Base-by-base conservation (phyloP, 2,329 filamentous ascomycete genomes). In the Fusarium veterinarium region DNA sequence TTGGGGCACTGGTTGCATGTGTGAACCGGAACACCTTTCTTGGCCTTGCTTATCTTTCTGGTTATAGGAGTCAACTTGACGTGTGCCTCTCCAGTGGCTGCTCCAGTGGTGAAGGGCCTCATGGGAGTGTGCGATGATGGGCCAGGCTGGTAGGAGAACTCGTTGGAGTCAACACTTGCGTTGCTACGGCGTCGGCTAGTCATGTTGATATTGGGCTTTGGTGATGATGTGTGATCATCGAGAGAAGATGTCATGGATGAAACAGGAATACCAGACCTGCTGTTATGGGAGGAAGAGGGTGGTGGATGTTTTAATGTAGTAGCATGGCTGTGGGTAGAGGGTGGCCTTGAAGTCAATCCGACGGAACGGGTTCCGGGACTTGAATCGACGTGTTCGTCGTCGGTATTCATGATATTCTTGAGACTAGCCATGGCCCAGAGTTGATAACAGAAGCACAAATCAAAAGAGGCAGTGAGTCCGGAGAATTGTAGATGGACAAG, bases 11-110 rank as follows among this genome's bases (percentile, higher is more conserved):
- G 80, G 10, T 89, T 84, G 71, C 88, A 90, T 5, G 81, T 83
- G 77, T 90, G 88, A 59, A 90, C 88, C 20, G 86, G 86, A n/a
- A 89, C 82, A 17, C 88, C 88, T 78, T 90, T 90, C 82, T 88
- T 89, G 49, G 88, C 88, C 70, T 87, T 85, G 77, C 88, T 90
- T 44, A 89, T 85, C 68, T 87, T 86, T 25, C 86, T 82, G 33
- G 88, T 90, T 69, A 90, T 87, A 16, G 88, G 88, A 28, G 88
- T 90, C 71, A 88, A 80, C 77, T 86, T 89, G 73, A 87, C 79
- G 20, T 83, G 82, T 19, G 82, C 66, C 44, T 85, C 84, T 44
- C 77, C 73, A 48, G 80, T 77, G 42, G 74, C 69, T 20, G 75
- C 67, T 48, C 77, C 75, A 62, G 80, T 77, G 61, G 80, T 76